A percentile compares a stretch with the other conserved stretches of the same genome.
phyloP scores from a whole-genome alignment of 2,329 filamentous ascomycete genomes.

The Thelonectria discophora region DNA sequence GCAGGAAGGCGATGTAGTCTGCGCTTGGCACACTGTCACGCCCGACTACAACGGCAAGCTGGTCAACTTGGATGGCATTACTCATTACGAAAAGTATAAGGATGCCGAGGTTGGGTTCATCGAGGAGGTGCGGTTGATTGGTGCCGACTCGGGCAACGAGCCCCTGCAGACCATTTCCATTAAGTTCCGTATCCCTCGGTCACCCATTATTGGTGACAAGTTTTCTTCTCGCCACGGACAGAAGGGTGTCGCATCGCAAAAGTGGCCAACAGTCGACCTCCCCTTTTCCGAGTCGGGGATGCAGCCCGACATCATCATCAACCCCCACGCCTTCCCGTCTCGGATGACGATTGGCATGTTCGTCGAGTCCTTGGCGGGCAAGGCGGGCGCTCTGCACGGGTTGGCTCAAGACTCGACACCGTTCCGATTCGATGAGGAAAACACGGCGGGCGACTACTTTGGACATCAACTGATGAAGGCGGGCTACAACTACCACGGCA shows the following conservation, averaged over 20 bases:
- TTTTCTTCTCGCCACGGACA: slow-evolving; percentile 99
- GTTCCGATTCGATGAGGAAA: slow-evolving; percentile 91
- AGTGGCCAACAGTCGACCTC: slow-evolving; percentile 94
- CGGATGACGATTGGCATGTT: slow-evolving; percentile 99
- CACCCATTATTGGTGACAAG: slow-evolving; percentile 96
- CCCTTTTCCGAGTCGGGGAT: slow-evolving; percentile 97
- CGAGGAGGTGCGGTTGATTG: slow-evolving; percentile 91
- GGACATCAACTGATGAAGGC: slow-evolving; percentile 94
- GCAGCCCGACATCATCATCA: slow-evolving; percentile 97
- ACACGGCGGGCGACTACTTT: slow-evolving; percentile 93
- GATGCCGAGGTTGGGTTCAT: slow-evolving; percentile 88
- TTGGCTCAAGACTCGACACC: slow-evolving; percentile 96
- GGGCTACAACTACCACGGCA: slow-evolving; percentile 97
- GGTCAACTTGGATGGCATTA: slow-evolving; percentile 85
- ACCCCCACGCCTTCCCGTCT: slow-evolving; percentile 98
- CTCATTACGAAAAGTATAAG: slow-evolving; percentile 93
- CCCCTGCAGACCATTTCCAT: slow-evolving; percentile 88
- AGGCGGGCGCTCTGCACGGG: slow-evolving; percentile 92
- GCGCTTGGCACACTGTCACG: slow-evolving; percentile 88
- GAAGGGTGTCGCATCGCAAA: slow-evolving; percentile 95
- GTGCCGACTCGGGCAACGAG: slow-evolving; percentile 82
- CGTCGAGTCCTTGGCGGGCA: slow-evolving; percentile 94
- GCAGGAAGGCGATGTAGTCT: slow-evolving; percentile 82
- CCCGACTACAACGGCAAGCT: slow-evolving; percentile 81
- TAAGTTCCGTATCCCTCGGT: slow-evolving; percentile 90